Percentiles rank a stretch among this genome's conserved stretches.
These are phyloP conservation scores for Arthroderma sp. DNA, from an alignment of 2,329 filamentous ascomycete species.

Conservation along the genomic window DNA sequence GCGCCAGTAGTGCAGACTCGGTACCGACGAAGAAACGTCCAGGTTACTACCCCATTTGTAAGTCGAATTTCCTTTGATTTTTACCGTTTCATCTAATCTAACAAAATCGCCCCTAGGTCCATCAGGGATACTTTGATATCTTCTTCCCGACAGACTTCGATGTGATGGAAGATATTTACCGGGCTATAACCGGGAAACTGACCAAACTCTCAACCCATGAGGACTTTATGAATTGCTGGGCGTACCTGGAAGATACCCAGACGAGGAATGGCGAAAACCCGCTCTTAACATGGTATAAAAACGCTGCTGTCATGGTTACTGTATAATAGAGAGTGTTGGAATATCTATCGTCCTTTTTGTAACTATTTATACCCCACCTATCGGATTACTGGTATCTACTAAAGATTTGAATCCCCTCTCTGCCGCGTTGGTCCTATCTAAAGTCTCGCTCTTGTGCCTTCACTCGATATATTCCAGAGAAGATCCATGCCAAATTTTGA, in stretches of 20 bases:
- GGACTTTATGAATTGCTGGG: constrained; percentile 82
- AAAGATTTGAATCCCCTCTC: too few relatives aligned
- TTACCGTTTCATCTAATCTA: not conserved
- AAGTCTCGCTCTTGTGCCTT: too few relatives aligned
- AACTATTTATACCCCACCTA: not conserved
- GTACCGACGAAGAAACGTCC: constrained; percentile 73
- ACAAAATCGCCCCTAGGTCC: constrained; percentile 47
- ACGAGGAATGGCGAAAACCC: constrained; percentile 89
- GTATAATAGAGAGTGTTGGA: constrained; percentile 38
- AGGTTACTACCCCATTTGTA: constrained; percentile 81
- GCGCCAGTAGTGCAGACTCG: constrained; percentile 93
- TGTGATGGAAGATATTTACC: constrained; percentile 82
- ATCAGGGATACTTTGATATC: constrained; percentile 98
- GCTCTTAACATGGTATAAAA: constrained; percentile 83
- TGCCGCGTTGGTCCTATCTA: too few relatives aligned
- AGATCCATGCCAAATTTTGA: too few relatives aligned
- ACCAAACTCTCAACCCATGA: constrained; percentile 76
- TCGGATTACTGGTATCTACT: too few relatives aligned
- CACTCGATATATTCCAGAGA: too few relatives aligned
- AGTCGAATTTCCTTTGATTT: constrained; percentile 21
- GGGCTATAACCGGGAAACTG: constrained; percentile 81
- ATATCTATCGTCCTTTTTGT: not conserved
- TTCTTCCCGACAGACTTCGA: constrained; percentile 94
- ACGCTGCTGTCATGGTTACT: constrained; percentile 84
- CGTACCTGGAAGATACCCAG: constrained; percentile 77